These are phyloP conservation scores for Paratinospora sagittata DNA, from an alignment of 164 flowering plant genomes.

Conservation along the genomic window DNA sequence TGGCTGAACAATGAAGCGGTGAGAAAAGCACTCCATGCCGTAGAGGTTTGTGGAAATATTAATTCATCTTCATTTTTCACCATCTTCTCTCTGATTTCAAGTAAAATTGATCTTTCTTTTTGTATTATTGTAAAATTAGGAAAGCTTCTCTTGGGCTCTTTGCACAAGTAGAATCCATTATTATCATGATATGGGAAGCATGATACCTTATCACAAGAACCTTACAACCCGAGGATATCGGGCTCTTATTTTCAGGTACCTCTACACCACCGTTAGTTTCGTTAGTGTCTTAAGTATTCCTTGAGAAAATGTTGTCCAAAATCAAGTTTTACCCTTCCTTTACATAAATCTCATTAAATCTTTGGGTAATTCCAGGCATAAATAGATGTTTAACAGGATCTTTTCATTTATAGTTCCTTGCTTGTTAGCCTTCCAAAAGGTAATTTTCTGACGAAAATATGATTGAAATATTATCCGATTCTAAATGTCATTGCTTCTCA, in stretches of 20 bases:
- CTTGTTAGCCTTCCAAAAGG: too few species aligned
- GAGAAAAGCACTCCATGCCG: constrained; percentile 81
- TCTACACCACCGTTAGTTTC: background rate
- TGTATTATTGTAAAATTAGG: constrained; percentile 20
- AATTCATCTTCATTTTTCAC: background rate
- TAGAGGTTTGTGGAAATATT: constrained; percentile 27
- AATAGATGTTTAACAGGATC: too few species aligned
- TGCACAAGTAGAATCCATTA: constrained; percentile 55
- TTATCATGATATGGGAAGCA: constrained; percentile 80
- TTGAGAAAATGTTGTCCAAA: background rate
- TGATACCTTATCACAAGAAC: constrained; percentile 81
- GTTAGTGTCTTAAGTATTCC: background rate
- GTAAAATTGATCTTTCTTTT: background rate
- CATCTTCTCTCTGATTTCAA: background rate
- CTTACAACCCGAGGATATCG: constrained; percentile 65
- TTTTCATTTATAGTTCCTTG: too few species aligned
- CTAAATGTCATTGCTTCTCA: too few species aligned
- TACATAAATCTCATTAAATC: too few species aligned
- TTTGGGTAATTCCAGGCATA: too few species aligned
- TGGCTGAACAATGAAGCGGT: constrained; percentile 81
- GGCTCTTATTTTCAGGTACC: constrained; percentile 83
- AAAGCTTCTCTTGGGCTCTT: constrained; percentile 52
- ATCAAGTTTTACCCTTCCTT: too few species aligned
- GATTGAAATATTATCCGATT: too few species aligned
- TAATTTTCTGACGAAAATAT: too few species aligned